These are phyloP conservation scores for Trichothecium roseum DNA, from an alignment of 2,329 filamentous ascomycete species.

Conservation along the genomic window DNA sequence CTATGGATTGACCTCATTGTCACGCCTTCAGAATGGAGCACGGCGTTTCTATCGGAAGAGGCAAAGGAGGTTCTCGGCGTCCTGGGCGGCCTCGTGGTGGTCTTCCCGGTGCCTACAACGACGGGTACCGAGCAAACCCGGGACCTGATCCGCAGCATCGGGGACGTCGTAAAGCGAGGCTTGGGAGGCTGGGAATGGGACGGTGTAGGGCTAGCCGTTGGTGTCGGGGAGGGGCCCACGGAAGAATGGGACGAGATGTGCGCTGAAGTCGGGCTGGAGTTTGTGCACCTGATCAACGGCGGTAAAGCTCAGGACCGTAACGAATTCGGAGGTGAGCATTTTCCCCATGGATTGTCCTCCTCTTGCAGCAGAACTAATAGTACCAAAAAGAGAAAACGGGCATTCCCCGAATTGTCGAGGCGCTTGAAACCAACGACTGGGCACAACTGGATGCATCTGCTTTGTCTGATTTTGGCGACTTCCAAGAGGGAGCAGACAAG, in stretches of 20 bases:
- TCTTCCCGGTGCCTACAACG: constrained; percentile 18
- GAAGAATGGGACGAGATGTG: constrained; percentile 54
- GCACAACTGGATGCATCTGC: constrained; percentile 18
- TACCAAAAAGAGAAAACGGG: constrained; percentile 41
- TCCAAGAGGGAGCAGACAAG: constrained; percentile 23
- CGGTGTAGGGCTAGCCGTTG: constrained; percentile 50
- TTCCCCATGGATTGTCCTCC: background rate
- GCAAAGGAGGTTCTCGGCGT: constrained; percentile 51
- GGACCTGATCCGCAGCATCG: constrained; percentile 40
- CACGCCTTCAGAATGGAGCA: constrained; percentile 41
- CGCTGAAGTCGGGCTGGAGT: constrained; percentile 49
- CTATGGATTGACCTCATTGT: constrained; percentile 57
- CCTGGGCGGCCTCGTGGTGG: constrained; percentile 46
- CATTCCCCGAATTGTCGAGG: constrained; percentile 47
- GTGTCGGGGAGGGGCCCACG: constrained; percentile 33
- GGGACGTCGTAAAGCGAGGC: constrained; percentile 43
- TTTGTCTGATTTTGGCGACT: constrained; percentile 19
- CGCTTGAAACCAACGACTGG: constrained; percentile 59
- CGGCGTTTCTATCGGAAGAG: constrained; percentile 48
- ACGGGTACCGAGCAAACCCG: constrained; percentile 14
- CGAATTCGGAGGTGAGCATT: constrained; percentile 43
- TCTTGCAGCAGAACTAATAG: background rate
- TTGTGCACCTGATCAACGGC: constrained; percentile 40
- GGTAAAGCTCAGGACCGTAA: constrained; percentile 29
- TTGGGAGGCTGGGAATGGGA: constrained; percentile 55